phyloP scores from a whole-genome alignment of 768 basidiomycete species.

The Suillus alpinus region DNA sequence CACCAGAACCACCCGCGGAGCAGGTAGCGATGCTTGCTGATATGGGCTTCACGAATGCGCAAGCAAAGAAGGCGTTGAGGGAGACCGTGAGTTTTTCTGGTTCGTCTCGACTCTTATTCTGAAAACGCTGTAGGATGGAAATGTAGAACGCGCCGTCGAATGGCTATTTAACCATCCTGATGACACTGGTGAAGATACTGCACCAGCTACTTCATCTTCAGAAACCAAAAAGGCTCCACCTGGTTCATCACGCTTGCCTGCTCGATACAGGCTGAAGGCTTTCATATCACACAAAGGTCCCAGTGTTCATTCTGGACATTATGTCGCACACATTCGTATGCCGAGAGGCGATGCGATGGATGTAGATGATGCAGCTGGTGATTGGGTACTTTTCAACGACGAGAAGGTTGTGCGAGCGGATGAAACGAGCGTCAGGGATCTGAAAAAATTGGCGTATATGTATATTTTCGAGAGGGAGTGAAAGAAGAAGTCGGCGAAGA shows the following conservation, averaged over 20 bases:
- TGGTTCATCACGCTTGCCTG: conserved; percentile 67
- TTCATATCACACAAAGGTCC: conserved; percentile 98
- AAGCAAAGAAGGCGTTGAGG: conserved; percentile 82
- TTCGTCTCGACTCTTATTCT: background rate
- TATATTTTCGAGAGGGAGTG: conserved; percentile 75
- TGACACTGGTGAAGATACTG: conserved; percentile 65
- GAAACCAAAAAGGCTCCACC: conserved; percentile 28
- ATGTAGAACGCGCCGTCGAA: conserved; percentile 85
- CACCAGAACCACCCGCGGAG: conserved; percentile 62
- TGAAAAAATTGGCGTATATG: conserved; percentile 88
- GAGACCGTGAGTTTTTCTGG: conserved; percentile 64
- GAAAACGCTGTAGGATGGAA: conserved; percentile 49
- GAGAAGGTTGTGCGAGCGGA: conserved; percentile 95
- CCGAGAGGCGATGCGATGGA: conserved; percentile 26
- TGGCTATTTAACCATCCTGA: conserved; percentile 96
- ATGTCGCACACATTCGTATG: conserved; percentile 74
- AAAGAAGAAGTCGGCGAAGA: background rate
- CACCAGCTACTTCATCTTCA: conserved; percentile 21
- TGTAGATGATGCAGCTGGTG: conserved; percentile 34
- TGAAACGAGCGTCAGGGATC: conserved; percentile 69
- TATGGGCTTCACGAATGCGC: conserved; percentile 88
- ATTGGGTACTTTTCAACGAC: conserved; percentile 93
- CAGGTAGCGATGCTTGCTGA: conserved; percentile 74
- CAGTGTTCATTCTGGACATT: conserved; percentile 92
- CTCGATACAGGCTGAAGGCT: conserved; percentile 77